Evolutionary conservation across 1,284 basidiomycete species (phyloP), one percentile per base, ranked within the genome.

Genomic region (Laetiporus sulphureus): DNA sequence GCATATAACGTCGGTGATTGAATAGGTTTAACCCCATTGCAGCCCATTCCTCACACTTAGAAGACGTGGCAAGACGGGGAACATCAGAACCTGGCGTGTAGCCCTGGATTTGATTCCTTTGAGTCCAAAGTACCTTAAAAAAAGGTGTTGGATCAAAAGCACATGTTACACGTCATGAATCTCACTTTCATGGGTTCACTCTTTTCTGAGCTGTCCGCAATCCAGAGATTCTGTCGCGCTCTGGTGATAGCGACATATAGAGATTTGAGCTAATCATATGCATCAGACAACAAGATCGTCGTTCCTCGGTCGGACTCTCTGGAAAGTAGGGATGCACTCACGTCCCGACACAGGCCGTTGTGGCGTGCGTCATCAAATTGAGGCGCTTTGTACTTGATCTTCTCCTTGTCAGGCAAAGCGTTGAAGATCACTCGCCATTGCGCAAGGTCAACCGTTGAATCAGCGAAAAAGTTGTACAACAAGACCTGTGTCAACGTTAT

Each of bases 201-300:
- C 37, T 68, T 75, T 3, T 67, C 61, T 2, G 79, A 83, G 23
- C 65, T 64, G 56, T 85, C 83, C 5, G 72, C 71, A 11, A 85
- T 77, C 78, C 80, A 83, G 2, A 84, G 55, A 35, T 79, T 79
- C 47, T 77, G 78, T 25, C 79, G 66, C 1, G 82, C 81, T 32
- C 83, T 60, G 0, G 83, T 86, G 29, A 84, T 69, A 0, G 81
- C 83, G 3, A 86, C 82, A 42, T 86, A 85, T 0, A 86, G 59
- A 38, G 69, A 71, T 51, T 85, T 83, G 21, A 85, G 60, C 79
- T 83, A 15, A 32, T 16, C 18, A 2, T 18, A 23, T 12, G 10
- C 4, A 10, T 19, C 4, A 20, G 15, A 29, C 16, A 33, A 1
- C 5, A 20, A 7, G 16, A 13, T 25, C 12, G 27, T 1, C 13